Base-by-base conservation (phyloP, 108 stramenopile species). In the Schizochytrium sp. region DNA sequence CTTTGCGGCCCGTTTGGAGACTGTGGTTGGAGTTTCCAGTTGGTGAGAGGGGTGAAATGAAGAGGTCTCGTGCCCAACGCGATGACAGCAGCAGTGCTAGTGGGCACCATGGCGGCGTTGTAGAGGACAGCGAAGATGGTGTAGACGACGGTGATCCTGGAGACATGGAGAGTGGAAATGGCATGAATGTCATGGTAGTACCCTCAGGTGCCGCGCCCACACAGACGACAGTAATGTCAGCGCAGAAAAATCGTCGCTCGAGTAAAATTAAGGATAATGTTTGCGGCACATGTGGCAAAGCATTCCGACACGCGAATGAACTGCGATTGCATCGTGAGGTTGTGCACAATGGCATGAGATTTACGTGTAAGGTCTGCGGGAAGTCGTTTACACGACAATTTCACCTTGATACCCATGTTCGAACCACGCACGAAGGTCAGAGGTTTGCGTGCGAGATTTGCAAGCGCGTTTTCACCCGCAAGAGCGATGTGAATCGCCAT, bases 351-450 rank as follows among this genome's bases (percentile, higher is more conserved):
- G 72, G 72, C 72, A 13, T 72, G 0, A 46, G 45, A 13, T 72
- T 46, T n/a, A 4, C 72, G 44, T 72, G 72, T n/a, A 42, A 42
- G 7, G 15, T 13, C 45, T 72, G 72, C 72, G 45, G 72, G 5
- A 72, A 72, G 45, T 46, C 45, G 44, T 72, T 72, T 0, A 72
- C 72, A 49, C 41, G 45, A 10, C 46, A 72, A 4, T 46, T 42
- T 4, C 72, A 72, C 45, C 44, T 72, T 2, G 45, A 72, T 17
- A 72, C 72, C 4, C 72, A 72, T 49, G 72, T 72, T 13, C 13
- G 72, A n/a, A 46, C 72, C 4, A 46, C 45, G 38, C 72, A 72
- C 45, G 72, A 72, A n/a, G 72, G 72, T 49, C 41, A 72, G 72
- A 46, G 72, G 44, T 72, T 46, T 49, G 72, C 72, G 72, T 72